Percentiles rank a stretch among this genome's conserved stretches.
phyloP scores from a whole-genome alignment of 2,329 filamentous ascomycete genomes.

The Neophaeococcomyces aloes region DNA sequence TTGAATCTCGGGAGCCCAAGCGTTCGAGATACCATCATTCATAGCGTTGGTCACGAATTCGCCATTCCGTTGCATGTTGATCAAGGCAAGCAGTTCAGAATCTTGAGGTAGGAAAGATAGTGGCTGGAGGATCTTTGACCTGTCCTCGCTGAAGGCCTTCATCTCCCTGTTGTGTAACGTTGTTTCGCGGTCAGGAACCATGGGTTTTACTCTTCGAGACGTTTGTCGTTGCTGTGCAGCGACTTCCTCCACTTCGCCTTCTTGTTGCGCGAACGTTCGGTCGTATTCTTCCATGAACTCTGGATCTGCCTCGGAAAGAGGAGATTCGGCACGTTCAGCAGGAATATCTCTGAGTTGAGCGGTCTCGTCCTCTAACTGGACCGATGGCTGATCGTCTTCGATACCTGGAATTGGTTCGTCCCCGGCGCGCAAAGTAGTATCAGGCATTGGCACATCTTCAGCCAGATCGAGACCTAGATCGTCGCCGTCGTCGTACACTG shows the following conservation, averaged over 20 bases:
- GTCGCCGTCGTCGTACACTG: slow-evolving; percentile 44
- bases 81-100: slow-evolving; percentile 71
- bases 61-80: slow-evolving; percentile 85
- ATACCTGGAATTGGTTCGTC: slow-evolving; percentile 46
- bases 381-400: slow-evolving; percentile 40
- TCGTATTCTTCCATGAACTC: slow-evolving; percentile 52
- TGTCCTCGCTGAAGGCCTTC: slow-evolving; percentile 75
- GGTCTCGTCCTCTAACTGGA: slow-evolving; percentile 40
- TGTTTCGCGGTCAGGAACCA: slow-evolving; percentile 71
- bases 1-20: slow-evolving; percentile 85
- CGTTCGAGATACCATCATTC: slow-evolving; percentile 63
- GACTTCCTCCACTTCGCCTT: slow-evolving; percentile 42
- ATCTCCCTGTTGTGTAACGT: slow-evolving; percentile 67
- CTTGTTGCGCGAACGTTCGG: slow-evolving; percentile 48
- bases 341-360: slow-evolving; percentile 32
- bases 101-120: slow-evolving; percentile 78
- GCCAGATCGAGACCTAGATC: slow-evolving; percentile 44
- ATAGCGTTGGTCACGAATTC: slow-evolving; percentile 82
- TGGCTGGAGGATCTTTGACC: slow-evolving; percentile 73
- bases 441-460: slow-evolving; percentile 33
- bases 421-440: slow-evolving; percentile 43
- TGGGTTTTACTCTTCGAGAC: slow-evolving; percentile 67
- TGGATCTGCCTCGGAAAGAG: slow-evolving; percentile 43
- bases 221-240: slow-evolving; percentile 58
- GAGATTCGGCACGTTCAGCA: slow-evolving; percentile 35